Base-by-base conservation (phyloP, 441 rosid species). In the Mallotus japonicus region DNA sequence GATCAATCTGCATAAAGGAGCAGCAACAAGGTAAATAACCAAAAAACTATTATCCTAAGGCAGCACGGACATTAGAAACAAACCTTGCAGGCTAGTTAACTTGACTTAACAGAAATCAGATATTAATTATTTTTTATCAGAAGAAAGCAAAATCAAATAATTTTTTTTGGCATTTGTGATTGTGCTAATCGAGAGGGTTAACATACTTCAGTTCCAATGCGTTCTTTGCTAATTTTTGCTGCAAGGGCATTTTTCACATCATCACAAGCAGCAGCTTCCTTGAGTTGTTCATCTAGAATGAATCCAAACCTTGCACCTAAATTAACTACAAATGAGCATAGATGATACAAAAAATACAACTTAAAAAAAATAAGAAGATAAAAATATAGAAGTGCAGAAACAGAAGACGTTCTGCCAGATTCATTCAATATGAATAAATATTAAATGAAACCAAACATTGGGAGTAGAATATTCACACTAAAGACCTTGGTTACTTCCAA, bases 281-380 rank as follows among this genome's bases (percentile, higher is more conserved):
- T 90, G 71, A 95, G 86, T 73, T 91, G 88, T 73, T 91, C 90
- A 73, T 90, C 95, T 42, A 95, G 78, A 3, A 78, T 76, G 78
- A 95, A 95, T 37, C 73, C 88, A 79, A 95, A 95, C 78, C 99
- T 87, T 69, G 95, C 98, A 80, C 97, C 97, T 95, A 75, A 79
- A 68, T 76, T 2, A 20, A 72, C 32, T 49, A 64, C 34, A 56
- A 49, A 54, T 22, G 51, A 42, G 55, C 51, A 63, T 10, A 22
- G n/a, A 61, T 17, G 12, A 32, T 9, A 49, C 32, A 24, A 53
- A 12, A 42, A 22, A 14, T 32, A 50, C 15, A 49, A 72, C 32
- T 13, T 6, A 54, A 24, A 46, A 4, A 19, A 0, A 4, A 24
- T 24, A 47, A 0, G 46, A 51, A 13, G 22, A 42, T 9, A 46